Conservation (phyloP, 163 green algal species). For the Smithsoniella earleae region DNA sequence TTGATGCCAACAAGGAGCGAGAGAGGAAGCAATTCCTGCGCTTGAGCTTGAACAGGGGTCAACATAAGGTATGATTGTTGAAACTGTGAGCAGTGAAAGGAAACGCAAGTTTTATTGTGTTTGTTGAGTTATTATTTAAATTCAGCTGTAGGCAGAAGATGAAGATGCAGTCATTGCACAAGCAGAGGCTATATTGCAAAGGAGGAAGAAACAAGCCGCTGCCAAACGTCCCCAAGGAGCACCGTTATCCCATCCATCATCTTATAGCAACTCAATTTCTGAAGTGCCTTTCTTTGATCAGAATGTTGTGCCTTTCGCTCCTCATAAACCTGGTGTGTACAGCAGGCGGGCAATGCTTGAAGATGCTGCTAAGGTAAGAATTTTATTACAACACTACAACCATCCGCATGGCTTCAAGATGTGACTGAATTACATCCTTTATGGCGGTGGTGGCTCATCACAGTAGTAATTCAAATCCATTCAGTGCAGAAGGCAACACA, state of each 20-base stretch:
- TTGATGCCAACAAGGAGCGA: conserved; percentile 24
- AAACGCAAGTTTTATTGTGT: no score
- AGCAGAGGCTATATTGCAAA: conserved; percentile 16
- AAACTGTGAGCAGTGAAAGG: no score
- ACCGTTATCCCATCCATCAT: conserved; percentile 1
- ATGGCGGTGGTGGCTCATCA: no score
- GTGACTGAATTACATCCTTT: no score
- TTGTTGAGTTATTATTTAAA: no score
- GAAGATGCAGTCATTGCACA: conserved; percentile 22
- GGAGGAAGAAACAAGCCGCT: conserved; percentile 10
- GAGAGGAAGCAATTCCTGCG: conserved; percentile 15
- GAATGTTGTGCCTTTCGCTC: not conserved
- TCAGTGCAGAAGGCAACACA: not conserved
- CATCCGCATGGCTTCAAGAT: no score
- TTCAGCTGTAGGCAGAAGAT: not conserved
- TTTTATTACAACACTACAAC: no score
- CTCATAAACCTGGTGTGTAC: conserved; percentile 24
- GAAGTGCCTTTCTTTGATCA: conserved; percentile 31
- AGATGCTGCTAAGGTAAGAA: conserved; percentile 5
- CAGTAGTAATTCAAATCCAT: no score
- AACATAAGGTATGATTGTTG: conserved; percentile 7
- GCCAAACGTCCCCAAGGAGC: not conserved
- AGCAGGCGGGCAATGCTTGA: conserved; percentile 24
- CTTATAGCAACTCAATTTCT: conserved; percentile 20
- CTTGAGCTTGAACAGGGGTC: not conserved